These are phyloP conservation scores for Albophoma yamanashiensis DNA, from an alignment of 2,329 filamentous ascomycete genomes.

Conservation along the genomic window DNA sequence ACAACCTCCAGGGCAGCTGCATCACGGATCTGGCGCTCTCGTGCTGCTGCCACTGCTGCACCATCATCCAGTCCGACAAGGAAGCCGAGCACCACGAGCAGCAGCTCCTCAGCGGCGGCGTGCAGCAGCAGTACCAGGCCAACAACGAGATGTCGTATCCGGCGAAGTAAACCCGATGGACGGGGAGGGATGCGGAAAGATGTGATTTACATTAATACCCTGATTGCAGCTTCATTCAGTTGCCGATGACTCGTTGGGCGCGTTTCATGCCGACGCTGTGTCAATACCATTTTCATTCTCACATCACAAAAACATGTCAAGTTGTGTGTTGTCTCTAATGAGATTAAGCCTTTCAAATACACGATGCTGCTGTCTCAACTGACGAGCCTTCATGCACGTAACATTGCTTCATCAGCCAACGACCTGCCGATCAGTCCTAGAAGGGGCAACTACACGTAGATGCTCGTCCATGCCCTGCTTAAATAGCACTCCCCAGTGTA, in stretches of 20 bases:
- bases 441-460: neutral
- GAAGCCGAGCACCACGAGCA: constrained; percentile 28
- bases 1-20: constrained; percentile 33
- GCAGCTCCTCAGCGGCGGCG: constrained; percentile 4
- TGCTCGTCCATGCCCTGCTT: neutral
- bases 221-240: neutral
- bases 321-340: too few species aligned
- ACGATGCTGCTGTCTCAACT: too few species aligned
- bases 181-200: neutral
- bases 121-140: constrained; percentile 9
- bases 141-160: constrained; percentile 9
- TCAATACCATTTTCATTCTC: neutral
- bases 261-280: neutral
- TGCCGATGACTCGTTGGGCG: neutral
- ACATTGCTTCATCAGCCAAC: too few species aligned
- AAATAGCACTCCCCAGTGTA: too few species aligned
- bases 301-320: neutral
- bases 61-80: constrained; percentile 36
- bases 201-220: neutral
- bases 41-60: constrained; percentile 35
- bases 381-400: too few species aligned
- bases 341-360: too few species aligned
- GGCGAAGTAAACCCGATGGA: neutral
- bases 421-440: neutral
- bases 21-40: constrained; percentile 28